phyloP scores from a whole-genome alignment of 164 flowering plant species.

The Magnolia sinica region DNA sequence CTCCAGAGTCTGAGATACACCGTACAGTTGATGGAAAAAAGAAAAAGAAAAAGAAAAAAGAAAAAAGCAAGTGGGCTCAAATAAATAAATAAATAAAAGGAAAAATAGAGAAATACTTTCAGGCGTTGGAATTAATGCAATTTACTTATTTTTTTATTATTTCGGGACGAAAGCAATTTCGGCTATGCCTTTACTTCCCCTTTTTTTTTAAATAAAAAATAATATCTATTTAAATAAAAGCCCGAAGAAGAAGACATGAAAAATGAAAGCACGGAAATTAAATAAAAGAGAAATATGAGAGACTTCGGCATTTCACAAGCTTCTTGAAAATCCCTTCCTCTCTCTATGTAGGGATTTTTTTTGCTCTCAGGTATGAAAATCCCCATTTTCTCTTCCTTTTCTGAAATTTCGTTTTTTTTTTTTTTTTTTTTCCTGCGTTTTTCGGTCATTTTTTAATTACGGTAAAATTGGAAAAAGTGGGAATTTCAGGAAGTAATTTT shows the following conservation, averaged over 20 bases:
- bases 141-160: conserved; percentile 11
- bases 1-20: not conserved
- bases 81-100: not conserved
- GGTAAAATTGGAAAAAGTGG: conserved; percentile 16
- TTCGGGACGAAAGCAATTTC: conserved; percentile 29
- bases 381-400: conserved; percentile 5
- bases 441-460: conserved; percentile 6
- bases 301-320: not conserved
- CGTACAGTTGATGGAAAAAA: not conserved
- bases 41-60: not conserved
- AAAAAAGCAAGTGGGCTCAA: not conserved
- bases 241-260: conserved; percentile 10
- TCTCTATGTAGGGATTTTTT: conserved; percentile 9
- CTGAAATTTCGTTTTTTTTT: conserved; percentile 9
- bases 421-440: conserved; percentile 13
- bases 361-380: conserved; percentile 21
- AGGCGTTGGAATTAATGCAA: conserved; percentile 11
- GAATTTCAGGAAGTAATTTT: conserved; percentile 8
- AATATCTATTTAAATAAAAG: conserved; percentile 7
- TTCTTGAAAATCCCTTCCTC: conserved; percentile 2
- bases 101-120: not conserved
- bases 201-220: conserved; percentile 20
- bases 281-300: not conserved
- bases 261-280: not conserved
- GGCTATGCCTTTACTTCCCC: conserved; percentile 31